A percentile compares a stretch with the other conserved stretches of the same genome.
phyloP scores from a whole-genome alignment of 2,329 filamentous ascomycete species.

The Ceratocystis eucalypticola region DNA sequence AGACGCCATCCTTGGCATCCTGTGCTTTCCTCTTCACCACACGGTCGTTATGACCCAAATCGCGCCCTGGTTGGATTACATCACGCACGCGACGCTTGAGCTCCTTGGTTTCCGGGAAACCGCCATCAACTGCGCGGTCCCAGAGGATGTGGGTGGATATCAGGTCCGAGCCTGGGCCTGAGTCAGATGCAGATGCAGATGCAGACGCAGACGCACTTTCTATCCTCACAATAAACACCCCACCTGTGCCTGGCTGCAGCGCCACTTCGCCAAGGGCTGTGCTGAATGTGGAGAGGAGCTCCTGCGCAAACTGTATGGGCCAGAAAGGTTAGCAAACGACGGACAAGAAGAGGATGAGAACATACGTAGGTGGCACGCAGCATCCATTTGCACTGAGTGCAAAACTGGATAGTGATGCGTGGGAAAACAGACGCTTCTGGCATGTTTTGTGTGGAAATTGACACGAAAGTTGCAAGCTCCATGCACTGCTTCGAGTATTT shows the following conservation, averaged over 20 bases:
- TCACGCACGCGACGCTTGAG: constrained; percentile 76
- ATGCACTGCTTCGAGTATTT: not conserved
- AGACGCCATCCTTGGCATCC: constrained; percentile 24
- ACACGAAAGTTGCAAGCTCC: not conserved
- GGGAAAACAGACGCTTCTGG: constrained; percentile 30
- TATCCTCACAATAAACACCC: constrained; percentile 66
- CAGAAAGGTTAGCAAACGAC: not conserved
- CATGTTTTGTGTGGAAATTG: not conserved
- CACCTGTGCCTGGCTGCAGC: constrained; percentile 72
- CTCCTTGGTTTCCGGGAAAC: constrained; percentile 89
- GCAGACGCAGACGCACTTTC: constrained; percentile 25
- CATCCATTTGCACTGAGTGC: constrained; percentile 91
- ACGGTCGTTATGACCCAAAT: constrained; percentile 71
- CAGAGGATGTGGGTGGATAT: constrained; percentile 45
- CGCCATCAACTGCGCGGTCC: constrained; percentile 76
- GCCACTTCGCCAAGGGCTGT: constrained; percentile 75
- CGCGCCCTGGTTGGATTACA: constrained; percentile 60
- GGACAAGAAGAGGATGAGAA: constrained; percentile 18
- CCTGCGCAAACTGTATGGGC: constrained; percentile 64
- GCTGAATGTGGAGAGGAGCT: constrained; percentile 85
- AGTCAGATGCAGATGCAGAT: not conserved
- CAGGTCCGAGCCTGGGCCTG: constrained; percentile 1
- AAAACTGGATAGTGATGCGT: constrained; percentile 76
- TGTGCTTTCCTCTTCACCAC: constrained; percentile 16
- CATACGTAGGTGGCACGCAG: constrained; percentile 70